A percentile compares a stretch with the other conserved stretches of the same genome.
Conservation (phyloP, 208 protist species). For the Crithidia bombi region DNA sequence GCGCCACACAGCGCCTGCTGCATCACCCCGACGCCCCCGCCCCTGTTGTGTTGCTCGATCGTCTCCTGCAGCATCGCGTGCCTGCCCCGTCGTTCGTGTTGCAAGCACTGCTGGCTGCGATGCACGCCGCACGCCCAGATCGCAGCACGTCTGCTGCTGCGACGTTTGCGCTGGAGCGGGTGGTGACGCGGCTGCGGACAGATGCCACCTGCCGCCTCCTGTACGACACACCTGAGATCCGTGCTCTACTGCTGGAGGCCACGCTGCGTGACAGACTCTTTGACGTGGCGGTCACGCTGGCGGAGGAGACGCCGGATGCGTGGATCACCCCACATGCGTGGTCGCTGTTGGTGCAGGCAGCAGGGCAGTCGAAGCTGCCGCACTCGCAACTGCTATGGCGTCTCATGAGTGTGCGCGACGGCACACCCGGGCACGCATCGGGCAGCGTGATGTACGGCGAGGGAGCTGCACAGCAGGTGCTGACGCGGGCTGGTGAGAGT, state of each 20-base stretch:
- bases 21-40: constrained; percentile 68
- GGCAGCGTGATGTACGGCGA: background rate
- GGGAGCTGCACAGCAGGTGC: constrained; percentile 10
- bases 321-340: constrained; percentile 69
- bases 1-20: constrained; percentile 43
- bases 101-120: constrained; percentile 43
- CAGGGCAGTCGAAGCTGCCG: constrained; percentile 59
- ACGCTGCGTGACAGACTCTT: constrained; percentile 49
- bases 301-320: constrained; percentile 41
- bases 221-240: constrained; percentile 47
- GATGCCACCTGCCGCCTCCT: constrained; percentile 24
- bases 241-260: constrained; percentile 57
- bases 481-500: constrained; percentile 38
- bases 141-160: constrained; percentile 20
- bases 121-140: constrained; percentile 17
- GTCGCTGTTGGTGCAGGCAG: constrained; percentile 50
- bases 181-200: constrained; percentile 10
- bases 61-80: constrained; percentile 51
- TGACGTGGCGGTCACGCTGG: constrained; percentile 48
- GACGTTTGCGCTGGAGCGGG: constrained; percentile 26
- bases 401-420: constrained; percentile 34
- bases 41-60: constrained; percentile 54
- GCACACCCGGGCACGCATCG: background rate
- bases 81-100: constrained; percentile 53
- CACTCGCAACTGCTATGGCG: constrained; percentile 69